A percentile compares a stretch with the other conserved stretches of the same genome.
Evolutionary conservation across 163 green algal genomes (phyloP).

Genomic region (Volvox carteri): DNA sequence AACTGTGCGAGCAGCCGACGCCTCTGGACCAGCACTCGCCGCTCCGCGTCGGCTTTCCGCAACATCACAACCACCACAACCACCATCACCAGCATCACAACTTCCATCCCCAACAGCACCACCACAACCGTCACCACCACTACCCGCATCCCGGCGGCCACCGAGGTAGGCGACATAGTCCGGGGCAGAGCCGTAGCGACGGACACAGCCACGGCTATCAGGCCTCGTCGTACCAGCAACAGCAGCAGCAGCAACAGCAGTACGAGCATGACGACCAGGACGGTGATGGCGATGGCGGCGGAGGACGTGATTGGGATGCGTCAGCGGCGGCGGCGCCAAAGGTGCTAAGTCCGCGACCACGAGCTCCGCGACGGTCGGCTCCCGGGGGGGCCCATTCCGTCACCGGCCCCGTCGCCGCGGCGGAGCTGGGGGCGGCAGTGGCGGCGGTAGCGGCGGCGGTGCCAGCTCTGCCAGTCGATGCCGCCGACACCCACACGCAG

Average conservation of each 20-base stretch:
- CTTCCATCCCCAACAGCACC: background rate
- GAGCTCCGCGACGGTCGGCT: background rate
- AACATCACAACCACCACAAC: background rate
- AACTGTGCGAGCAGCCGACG: background rate
- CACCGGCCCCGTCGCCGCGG: too few species aligned
- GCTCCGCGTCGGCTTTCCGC: background rate
- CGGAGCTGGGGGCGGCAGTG: background rate
- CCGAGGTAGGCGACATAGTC: background rate
- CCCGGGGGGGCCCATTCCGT: background rate
- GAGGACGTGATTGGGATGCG: background rate
- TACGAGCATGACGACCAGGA: background rate
- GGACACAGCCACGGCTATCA: too few species aligned
- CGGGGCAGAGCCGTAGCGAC: background rate
- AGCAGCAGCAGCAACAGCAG: too few species aligned
- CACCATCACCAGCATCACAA: background rate
- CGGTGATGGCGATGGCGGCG: background rate
- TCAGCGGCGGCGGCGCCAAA: background rate
- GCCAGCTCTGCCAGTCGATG: background rate
- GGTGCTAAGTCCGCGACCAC: background rate
- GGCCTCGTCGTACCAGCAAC: too few species aligned
- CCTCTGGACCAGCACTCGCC: background rate
- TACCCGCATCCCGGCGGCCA: too few species aligned
- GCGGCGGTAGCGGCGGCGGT: background rate
- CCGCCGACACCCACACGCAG: too few species aligned
- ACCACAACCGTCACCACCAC: background rate